phyloP scores from a whole-genome alignment of 352 stramenopile species.

The Phytophthora fragariae region DNA sequence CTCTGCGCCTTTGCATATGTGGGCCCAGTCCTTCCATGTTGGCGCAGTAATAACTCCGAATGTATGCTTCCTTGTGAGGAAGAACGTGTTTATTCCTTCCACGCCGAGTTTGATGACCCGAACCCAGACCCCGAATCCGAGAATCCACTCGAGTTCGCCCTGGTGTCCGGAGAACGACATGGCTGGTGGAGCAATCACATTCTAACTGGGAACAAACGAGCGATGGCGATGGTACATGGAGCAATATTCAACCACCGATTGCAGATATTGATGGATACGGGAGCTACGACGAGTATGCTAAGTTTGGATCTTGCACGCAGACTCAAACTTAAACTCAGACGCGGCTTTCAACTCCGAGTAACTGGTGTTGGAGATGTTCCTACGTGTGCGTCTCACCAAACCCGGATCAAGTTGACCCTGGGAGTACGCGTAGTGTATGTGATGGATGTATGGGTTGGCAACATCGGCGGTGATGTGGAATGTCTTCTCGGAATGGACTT shows the following conservation, averaged over 20 bases:
- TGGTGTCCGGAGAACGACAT: conserved; percentile 13
- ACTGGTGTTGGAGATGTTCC: conserved; percentile 26
- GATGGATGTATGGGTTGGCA: conserved; percentile 31
- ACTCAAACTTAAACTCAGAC: conserved; percentile 24
- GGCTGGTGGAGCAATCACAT: conserved; percentile 22
- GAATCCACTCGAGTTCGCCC: neutral
- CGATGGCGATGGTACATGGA: neutral
- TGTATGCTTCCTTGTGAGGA: conserved; percentile 6
- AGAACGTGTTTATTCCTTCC: neutral
- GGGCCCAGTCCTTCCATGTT: conserved; percentile 8
- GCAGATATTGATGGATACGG: conserved; percentile 27
- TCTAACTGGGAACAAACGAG: neutral
- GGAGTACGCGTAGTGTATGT: conserved; percentile 28
- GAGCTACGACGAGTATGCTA: conserved; percentile 34
- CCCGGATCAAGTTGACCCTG: conserved; percentile 41
- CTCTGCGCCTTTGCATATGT: conserved; percentile 19
- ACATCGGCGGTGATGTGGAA: conserved; percentile 34
- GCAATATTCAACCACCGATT: conserved; percentile 3
- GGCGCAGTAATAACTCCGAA: neutral
- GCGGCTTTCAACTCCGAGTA: neutral
- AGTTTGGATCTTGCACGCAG: conserved; percentile 35
- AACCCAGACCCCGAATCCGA: neutral
- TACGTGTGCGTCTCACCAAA: conserved; percentile 19
- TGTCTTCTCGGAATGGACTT: conserved; percentile 43
- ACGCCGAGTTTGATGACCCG: neutral